Conservation (phyloP, 2,329 filamentous ascomycete species). For the Trichoderma pleuroti region DNA sequence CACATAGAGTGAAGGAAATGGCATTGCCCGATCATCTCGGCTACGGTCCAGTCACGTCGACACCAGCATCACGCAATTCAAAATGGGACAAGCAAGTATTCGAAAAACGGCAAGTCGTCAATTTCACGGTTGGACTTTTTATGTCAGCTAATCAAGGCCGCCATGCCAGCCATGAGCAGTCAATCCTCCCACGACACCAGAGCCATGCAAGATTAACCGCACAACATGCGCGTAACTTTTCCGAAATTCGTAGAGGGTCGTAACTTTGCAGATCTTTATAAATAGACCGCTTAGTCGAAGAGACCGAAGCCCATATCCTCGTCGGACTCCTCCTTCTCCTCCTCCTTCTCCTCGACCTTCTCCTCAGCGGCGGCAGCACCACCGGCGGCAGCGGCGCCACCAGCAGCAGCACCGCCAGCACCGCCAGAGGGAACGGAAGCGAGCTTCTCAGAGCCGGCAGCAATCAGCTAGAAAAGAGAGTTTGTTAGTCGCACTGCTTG, state of each 20-base stretch:
- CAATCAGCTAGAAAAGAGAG: constrained; percentile 65
- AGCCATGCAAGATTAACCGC: constrained; percentile 32
- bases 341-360: constrained; percentile 83
- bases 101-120: constrained; percentile 29
- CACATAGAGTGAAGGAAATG: neutral
- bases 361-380: constrained; percentile 67
- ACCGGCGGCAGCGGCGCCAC: constrained; percentile 62
- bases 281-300: constrained; percentile 59
- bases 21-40: neutral
- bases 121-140: constrained; percentile 31
- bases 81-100: neutral
- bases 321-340: constrained; percentile 58
- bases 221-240: constrained; percentile 33
- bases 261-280: constrained; percentile 29
- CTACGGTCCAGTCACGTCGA: neutral
- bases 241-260: constrained; percentile 34
- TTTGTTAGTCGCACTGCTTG: neutral
- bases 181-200: constrained; percentile 32
- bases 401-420: constrained; percentile 66
- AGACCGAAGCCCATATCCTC: constrained; percentile 77
- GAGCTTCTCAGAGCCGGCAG: constrained; percentile 87
- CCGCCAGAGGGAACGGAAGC: constrained; percentile 89
- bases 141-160: constrained; percentile 28
- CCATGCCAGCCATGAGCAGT: constrained; percentile 31
- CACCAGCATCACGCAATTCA: neutral